These are phyloP conservation scores for Elongisporangium undulatum DNA, from an alignment of 352 stramenopile genomes.

Conservation along the genomic window DNA sequence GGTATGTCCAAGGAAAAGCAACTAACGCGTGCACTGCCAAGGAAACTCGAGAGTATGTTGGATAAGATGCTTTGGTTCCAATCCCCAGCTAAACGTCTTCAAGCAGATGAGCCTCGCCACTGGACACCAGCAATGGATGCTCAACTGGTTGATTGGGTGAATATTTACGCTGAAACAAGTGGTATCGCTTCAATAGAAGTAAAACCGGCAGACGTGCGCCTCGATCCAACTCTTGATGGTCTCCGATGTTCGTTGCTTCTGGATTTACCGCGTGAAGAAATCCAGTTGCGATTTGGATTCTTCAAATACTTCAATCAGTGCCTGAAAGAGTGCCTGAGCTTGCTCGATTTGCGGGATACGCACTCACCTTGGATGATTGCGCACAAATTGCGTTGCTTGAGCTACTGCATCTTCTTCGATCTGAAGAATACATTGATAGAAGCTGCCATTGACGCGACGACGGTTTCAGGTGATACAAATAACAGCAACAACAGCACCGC, in stretches of 20 bases:
- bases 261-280: slow-evolving; percentile 36
- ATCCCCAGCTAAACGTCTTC: not conserved
- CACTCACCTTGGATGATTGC: slow-evolving; percentile 71
- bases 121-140: slow-evolving; percentile 77
- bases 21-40: slow-evolving; percentile 32
- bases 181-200: slow-evolving; percentile 52
- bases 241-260: slow-evolving; percentile 71
- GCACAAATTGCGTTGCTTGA: slow-evolving; percentile 59
- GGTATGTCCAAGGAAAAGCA: slow-evolving; percentile 66
- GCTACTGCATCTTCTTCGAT: slow-evolving; percentile 87
- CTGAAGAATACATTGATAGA: slow-evolving; percentile 80
- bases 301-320: slow-evolving; percentile 82
- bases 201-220: slow-evolving; percentile 61
- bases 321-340: slow-evolving; percentile 54
- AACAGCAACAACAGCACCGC: slow-evolving; percentile 61
- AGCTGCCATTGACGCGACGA: slow-evolving; percentile 74
- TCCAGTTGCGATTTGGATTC: slow-evolving; percentile 76
- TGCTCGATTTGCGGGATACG: slow-evolving; percentile 77
- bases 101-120: slow-evolving; percentile 5
- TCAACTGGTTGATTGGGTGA: slow-evolving; percentile 87
- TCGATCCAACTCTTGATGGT: slow-evolving; percentile 65
- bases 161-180: slow-evolving; percentile 59
- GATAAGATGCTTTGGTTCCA: slow-evolving; percentile 16
- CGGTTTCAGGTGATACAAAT: slow-evolving; percentile 37
- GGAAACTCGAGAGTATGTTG: slow-evolving; percentile 34